phyloP scores from a whole-genome alignment of 305 asterid species.

The Rubia tinctorum region DNA sequence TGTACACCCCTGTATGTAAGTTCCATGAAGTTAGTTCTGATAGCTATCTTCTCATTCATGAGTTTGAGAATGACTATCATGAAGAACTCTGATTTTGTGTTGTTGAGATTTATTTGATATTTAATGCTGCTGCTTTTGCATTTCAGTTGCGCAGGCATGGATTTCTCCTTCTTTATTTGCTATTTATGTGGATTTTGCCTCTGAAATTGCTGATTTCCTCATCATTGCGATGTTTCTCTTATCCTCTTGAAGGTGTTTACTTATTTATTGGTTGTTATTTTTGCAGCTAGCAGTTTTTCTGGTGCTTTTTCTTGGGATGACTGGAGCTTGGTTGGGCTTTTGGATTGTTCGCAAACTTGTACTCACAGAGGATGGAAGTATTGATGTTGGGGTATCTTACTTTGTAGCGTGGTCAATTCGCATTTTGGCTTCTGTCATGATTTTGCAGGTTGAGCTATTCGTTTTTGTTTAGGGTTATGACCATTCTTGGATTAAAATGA shows the following conservation, averaged over 20 bases:
- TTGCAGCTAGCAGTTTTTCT: slow-evolving; percentile 67
- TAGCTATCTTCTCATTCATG: slow-evolving; percentile 15
- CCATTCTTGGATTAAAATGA: not conserved
- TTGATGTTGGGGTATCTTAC: slow-evolving; percentile 66
- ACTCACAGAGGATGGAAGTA: slow-evolving; percentile 70
- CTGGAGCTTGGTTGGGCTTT: slow-evolving; percentile 94
- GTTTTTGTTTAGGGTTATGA: not conserved
- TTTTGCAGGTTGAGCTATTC: slow-evolving; percentile 66
- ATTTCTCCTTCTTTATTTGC: slow-evolving; percentile 5
- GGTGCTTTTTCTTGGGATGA: slow-evolving; percentile 57
- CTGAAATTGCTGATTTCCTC: slow-evolving; percentile 3
- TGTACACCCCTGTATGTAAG: slow-evolving; percentile 97
- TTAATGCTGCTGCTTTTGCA: not conserved
- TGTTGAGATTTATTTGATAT: not conserved
- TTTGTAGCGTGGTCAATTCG: slow-evolving; percentile 84
- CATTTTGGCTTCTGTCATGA: slow-evolving; percentile 61
- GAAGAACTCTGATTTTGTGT: slow-evolving; percentile 11
- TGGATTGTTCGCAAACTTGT: slow-evolving; percentile 92
- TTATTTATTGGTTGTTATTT: slow-evolving; percentile 15
- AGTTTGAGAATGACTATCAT: slow-evolving; percentile 15
- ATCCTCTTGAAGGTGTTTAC: slow-evolving; percentile 3
- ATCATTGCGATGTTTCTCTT: not conserved
- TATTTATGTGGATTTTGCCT: not conserved
- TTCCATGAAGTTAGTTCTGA: slow-evolving; percentile 38
- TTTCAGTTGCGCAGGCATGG: slow-evolving; percentile 1